Percentiles rank a stretch among this genome's conserved stretches.
Evolutionary conservation across 1,284 basidiomycete species (phyloP).

Genomic region (Apiotrichum gracile): DNA sequence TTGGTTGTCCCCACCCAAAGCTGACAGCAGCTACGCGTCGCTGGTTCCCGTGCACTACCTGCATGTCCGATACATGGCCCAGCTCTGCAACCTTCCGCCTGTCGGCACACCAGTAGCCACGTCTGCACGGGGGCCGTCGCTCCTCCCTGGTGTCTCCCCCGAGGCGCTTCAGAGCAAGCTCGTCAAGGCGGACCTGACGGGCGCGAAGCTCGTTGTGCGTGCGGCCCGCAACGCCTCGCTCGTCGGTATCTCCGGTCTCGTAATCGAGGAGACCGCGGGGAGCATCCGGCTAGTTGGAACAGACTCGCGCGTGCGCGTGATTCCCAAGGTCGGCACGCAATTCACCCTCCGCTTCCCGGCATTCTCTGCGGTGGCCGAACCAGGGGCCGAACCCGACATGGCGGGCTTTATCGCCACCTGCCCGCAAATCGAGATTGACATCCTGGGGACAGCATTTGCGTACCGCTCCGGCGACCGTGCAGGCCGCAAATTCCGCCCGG

Average conservation of each 20-base stretch:
- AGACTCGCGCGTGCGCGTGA: constrained; percentile 31
- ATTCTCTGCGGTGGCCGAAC: constrained; percentile 19
- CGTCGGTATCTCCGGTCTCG: constrained; percentile 41
- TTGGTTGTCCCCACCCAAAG: not conserved
- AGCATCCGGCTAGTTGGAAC: constrained; percentile 46
- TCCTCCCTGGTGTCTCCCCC: constrained; percentile 38
- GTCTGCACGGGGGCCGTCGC: constrained; percentile 23
- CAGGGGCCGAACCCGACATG: constrained; percentile 5
- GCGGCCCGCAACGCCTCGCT: constrained; percentile 38
- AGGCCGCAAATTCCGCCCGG: constrained; percentile 47
- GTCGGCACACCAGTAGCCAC: constrained; percentile 25
- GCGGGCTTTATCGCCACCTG: constrained; percentile 12
- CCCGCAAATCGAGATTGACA: constrained; percentile 42
- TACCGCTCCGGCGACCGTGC: constrained; percentile 48
- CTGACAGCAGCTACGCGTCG: constrained; percentile 29
- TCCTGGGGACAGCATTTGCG: constrained; percentile 46
- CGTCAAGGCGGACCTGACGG: constrained; percentile 50
- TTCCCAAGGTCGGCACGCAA: constrained; percentile 47
- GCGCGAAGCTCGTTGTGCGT: constrained; percentile 33
- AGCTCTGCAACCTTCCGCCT: constrained; percentile 27
- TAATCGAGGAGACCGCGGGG: constrained; percentile 49
- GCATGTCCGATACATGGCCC: constrained; percentile 35
- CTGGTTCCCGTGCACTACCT: constrained; percentile 41
- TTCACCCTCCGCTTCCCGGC: constrained; percentile 47
- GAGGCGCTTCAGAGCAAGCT: constrained; percentile 41